A percentile compares a stretch with the other conserved stretches of the same genome.
phyloP scores from a whole-genome alignment of 2,329 filamentous ascomycete genomes.

The Fusarium sp. region DNA sequence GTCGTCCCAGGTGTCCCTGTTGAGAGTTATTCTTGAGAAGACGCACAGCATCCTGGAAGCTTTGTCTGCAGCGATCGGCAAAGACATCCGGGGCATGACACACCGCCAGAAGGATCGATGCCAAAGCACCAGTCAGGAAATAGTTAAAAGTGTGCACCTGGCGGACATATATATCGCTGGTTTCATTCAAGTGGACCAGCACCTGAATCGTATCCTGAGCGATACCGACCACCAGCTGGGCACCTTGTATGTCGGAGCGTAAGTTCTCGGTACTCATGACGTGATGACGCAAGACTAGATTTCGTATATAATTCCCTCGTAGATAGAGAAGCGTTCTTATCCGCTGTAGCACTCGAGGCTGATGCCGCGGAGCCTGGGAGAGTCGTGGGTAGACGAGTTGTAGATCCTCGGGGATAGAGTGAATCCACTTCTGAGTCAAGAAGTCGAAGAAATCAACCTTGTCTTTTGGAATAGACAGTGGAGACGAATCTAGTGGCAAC shows the following conservation, averaged over 20 bases:
- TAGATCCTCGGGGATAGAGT: constrained; percentile 8
- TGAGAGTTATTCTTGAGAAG: constrained; percentile 3
- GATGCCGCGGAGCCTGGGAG: constrained; percentile 8
- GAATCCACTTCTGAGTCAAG: constrained; percentile 19
- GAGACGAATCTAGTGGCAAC: constrained; percentile 6
- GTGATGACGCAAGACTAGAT: neutral
- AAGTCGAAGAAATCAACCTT: constrained; percentile 21
- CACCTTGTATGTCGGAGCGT: constrained; percentile 1
- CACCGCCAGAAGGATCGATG: constrained; percentile 10
- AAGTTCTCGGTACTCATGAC: constrained; percentile 2
- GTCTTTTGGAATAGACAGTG: neutral
- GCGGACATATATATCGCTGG: constrained; percentile 13
- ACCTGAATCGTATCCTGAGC: constrained; percentile 21
- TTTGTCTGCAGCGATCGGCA: constrained; percentile 7
- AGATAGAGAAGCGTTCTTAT: constrained; percentile 8
- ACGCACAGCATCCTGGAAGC: constrained; percentile 4
- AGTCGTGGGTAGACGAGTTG: constrained; percentile 19
- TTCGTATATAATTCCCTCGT: constrained; percentile 10
- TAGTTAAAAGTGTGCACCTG: constrained; percentile 18
- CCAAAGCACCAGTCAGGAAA: neutral
- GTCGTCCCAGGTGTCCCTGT: constrained; percentile 1
- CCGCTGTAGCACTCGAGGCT: constrained; percentile 4
- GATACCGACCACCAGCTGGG: constrained; percentile 5
- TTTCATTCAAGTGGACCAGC: constrained; percentile 10
- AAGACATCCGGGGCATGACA: constrained; percentile 15